Conservation (phyloP, 768 basidiomycete genomes). For the Leccinum fibrillosum region DNA sequence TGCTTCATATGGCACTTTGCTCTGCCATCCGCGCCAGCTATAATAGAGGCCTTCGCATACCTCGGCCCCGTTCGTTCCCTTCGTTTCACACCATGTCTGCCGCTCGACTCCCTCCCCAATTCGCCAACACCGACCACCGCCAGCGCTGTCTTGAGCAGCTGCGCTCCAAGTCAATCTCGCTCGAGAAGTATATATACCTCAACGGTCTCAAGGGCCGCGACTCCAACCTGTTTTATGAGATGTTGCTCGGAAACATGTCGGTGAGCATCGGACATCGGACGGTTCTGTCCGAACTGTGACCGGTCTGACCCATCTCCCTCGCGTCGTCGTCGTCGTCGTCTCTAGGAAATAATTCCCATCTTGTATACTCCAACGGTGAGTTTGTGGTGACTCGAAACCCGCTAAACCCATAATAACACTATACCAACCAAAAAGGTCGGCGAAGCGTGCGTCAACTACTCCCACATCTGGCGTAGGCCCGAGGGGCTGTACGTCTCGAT, state of each 20-base stretch:
- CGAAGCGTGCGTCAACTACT: conserved; percentile 69
- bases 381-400: neutral
- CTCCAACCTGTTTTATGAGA: conserved; percentile 61
- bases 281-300: neutral
- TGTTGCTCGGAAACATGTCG: conserved; percentile 58
- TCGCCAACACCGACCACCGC: conserved; percentile 48
- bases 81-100: conserved; percentile 27
- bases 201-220: conserved; percentile 61
- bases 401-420: neutral
- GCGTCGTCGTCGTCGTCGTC: neutral
- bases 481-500: conserved; percentile 63
- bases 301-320: neutral
- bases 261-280: conserved; percentile 29
- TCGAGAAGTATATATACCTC: conserved; percentile 74
- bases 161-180: conserved; percentile 49
- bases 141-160: conserved; percentile 56
- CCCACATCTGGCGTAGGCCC: conserved; percentile 63
- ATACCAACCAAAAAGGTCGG: conserved; percentile 41
- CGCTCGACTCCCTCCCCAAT: conserved; percentile 44
- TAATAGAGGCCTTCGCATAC: neutral
- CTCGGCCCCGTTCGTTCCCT: neutral
- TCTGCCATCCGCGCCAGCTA: neutral
- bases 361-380: conserved; percentile 73
- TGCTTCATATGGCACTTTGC: conserved; percentile 7
- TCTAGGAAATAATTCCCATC: conserved; percentile 51